Base-by-base conservation (phyloP, 768 basidiomycete species). In the Piloderma croceum region DNA sequence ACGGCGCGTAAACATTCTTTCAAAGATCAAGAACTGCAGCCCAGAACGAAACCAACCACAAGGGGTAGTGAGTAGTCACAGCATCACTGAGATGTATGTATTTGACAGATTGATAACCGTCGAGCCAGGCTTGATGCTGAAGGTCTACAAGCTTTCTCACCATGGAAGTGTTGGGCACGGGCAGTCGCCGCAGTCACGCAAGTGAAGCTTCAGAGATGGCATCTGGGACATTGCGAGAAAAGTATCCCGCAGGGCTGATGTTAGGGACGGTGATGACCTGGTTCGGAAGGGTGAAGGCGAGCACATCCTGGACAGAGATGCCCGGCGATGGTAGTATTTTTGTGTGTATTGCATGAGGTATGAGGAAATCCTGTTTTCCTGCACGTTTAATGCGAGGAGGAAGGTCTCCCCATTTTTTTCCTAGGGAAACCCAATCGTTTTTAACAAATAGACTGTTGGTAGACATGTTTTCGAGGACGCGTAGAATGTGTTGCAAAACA, bases 21-120 rank as follows among this genome's bases (percentile, higher is more conserved):
- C 21, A 20, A 9, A 47, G 35, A 22, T 38, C 42, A 4, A 40
- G n/a, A 6, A 42, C 24, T 21, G 4, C n/a, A 7, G 18, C 23
- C 42, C 47, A 48, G 31, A 39, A 41, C 1, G 37, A 34, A 4
- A 43, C 13, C 5, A 43, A 27, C 42, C 42, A 47, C 3, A 47
- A 35, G 12, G 45, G 42, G 33, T 29, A 36, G 19, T 25, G 33
- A 9, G 42, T 43, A n/a, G 43, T 39, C n/a, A 27, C 37, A 12
- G 10, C 35, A 12, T 38, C 43, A 24, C 27, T 31, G 12, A 40
- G 21, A 31, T 44, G 43, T 12, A 24, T 35, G 32, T 44, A 44
- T 21, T 33, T 20, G 17, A 44, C 21, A 6, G 38, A 44, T 17
- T 34, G 18, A 17, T 17, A 10, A 5, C 43, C 43, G 13, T 44